Percentiles rank a stretch among this genome's conserved stretches.
phyloP scores from a whole-genome alignment of 2,329 filamentous ascomycete species.

The Nothophoma quercina region DNA sequence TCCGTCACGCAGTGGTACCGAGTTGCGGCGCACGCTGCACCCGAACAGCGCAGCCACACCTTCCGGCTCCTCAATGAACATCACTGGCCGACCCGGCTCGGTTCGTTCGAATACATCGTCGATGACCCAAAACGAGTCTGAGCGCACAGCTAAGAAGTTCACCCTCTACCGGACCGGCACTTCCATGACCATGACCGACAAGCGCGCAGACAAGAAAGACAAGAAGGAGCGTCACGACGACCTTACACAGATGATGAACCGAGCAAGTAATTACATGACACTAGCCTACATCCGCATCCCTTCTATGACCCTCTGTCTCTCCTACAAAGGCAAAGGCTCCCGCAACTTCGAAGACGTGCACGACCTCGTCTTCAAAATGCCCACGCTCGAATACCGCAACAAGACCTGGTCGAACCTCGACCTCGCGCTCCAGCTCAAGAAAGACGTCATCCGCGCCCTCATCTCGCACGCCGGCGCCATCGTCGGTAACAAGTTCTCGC shows the following conservation, averaged over 20 bases:
- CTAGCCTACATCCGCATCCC: conserved; percentile 94
- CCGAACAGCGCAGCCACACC: conserved; percentile 33
- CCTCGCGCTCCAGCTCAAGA: conserved; percentile 89
- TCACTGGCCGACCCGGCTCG: conserved; percentile 39
- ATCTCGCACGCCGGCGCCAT: conserved; percentile 97
- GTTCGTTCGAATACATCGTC: conserved; percentile 37
- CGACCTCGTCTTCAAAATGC: conserved; percentile 95
- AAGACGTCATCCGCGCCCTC: conserved; percentile 89
- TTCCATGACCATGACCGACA: conserved; percentile 51
- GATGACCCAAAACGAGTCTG: conserved; percentile 36
- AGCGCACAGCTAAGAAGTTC: conserved; percentile 49
- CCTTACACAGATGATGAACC: conserved; percentile 92
- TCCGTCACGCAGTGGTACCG: conserved; percentile 38
- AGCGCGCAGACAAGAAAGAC: conserved; percentile 53
- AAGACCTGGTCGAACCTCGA: conserved; percentile 99
- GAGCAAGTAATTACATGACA: conserved; percentile 97
- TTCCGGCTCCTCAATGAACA: conserved; percentile 20
- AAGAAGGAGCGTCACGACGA: conserved; percentile 78
- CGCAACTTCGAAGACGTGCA: conserved; percentile 97
- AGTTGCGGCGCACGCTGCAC: conserved; percentile 43
- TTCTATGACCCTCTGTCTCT: conserved; percentile 92
- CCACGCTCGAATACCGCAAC: conserved; percentile 93
- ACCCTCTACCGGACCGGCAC: conserved; percentile 50
- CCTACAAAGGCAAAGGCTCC: conserved; percentile 94
- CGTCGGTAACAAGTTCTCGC: conserved; percentile 95